Percentiles rank a stretch among this genome's conserved stretches.
Conservation (phyloP, 2,329 filamentous ascomycete genomes). For the Pseudocercospora fijiensis region DNA sequence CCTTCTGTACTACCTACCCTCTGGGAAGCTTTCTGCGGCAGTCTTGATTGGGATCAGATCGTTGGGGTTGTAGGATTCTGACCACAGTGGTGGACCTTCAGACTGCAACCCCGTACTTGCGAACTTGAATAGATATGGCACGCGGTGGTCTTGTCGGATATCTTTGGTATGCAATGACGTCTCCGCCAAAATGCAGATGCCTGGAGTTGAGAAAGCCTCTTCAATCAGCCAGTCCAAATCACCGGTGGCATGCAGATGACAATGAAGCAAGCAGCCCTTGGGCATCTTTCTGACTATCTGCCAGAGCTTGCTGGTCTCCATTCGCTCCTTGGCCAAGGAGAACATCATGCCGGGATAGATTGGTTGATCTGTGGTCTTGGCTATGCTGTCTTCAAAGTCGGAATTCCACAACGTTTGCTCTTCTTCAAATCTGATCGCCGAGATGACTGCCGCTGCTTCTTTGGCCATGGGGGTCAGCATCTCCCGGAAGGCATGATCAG, state of each 20-base stretch:
- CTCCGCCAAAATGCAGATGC: conserved; percentile 68
- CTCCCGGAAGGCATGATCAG: conserved; percentile 70
- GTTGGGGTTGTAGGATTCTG: conserved; percentile 58
- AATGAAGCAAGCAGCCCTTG: conserved; percentile 82
- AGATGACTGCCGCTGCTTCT: conserved; percentile 76
- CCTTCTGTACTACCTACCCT: conserved; percentile 66
- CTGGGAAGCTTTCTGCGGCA: conserved; percentile 73
- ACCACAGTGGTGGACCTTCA: conserved; percentile 59
- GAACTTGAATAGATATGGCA: conserved; percentile 60
- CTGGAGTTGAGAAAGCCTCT: conserved; percentile 67
- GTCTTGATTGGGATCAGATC: conserved; percentile 58
- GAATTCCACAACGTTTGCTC: conserved; percentile 73
- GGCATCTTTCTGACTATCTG: conserved; percentile 81
- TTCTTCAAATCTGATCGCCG: conserved; percentile 75
- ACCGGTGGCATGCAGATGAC: conserved; percentile 88
- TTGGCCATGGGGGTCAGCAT: conserved; percentile 75
- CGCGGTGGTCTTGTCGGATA: conserved; percentile 53
- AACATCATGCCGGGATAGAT: conserved; percentile 94
- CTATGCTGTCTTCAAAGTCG: conserved; percentile 67
- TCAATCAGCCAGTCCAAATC: conserved; percentile 78
- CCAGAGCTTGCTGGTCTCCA: conserved; percentile 84
- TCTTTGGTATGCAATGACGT: conserved; percentile 56
- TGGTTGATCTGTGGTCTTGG: conserved; percentile 60
- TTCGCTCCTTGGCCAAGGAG: conserved; percentile 75
- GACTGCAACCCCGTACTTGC: conserved; percentile 43